phyloP scores from a whole-genome alignment of 2,329 filamentous ascomycete genomes.

The Didymella keratinophila region DNA sequence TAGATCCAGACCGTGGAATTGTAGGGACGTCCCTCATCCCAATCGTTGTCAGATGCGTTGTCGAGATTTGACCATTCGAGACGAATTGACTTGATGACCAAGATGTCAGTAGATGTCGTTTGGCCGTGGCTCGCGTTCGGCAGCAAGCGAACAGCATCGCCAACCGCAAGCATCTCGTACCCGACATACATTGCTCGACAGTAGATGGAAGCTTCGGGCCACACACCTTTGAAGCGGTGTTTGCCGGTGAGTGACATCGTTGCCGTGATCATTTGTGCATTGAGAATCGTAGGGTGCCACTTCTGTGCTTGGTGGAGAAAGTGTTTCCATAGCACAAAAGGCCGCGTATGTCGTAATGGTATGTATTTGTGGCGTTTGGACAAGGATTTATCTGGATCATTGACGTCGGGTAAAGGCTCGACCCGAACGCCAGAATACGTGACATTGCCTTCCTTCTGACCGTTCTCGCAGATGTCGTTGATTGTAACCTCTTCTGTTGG shows the following conservation, averaged over 20 bases:
- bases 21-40: slow-evolving; percentile 57
- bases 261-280: slow-evolving; percentile 62
- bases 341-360: slow-evolving; percentile 61
- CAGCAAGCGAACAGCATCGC: slow-evolving; percentile 62
- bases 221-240: slow-evolving; percentile 61
- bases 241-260: slow-evolving; percentile 63
- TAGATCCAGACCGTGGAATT: slow-evolving; percentile 57
- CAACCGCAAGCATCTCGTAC: slow-evolving; percentile 61
- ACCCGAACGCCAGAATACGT: slow-evolving; percentile 64
- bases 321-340: slow-evolving; percentile 63
- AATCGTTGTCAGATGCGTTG: slow-evolving; percentile 55
- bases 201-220: slow-evolving; percentile 63
- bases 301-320: slow-evolving; percentile 54
- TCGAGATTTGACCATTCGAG: slow-evolving; percentile 60
- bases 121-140: slow-evolving; percentile 29
- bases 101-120: slow-evolving; percentile 57
- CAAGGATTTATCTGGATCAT: slow-evolving; percentile 58
- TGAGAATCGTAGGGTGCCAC: slow-evolving; percentile 62
- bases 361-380: slow-evolving; percentile 65
- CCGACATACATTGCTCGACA: slow-evolving; percentile 65
- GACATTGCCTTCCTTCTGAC: slow-evolving; percentile 52
- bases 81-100: slow-evolving; percentile 63
- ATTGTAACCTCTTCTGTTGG: slow-evolving; percentile 54
- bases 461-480: slow-evolving; percentile 56
- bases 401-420: slow-evolving; percentile 63